Evolutionary conservation across 768 basidiomycete genomes (phyloP), one percentile per base, ranked within the genome.

Genomic region (Hygrocybe punicea): DNA sequence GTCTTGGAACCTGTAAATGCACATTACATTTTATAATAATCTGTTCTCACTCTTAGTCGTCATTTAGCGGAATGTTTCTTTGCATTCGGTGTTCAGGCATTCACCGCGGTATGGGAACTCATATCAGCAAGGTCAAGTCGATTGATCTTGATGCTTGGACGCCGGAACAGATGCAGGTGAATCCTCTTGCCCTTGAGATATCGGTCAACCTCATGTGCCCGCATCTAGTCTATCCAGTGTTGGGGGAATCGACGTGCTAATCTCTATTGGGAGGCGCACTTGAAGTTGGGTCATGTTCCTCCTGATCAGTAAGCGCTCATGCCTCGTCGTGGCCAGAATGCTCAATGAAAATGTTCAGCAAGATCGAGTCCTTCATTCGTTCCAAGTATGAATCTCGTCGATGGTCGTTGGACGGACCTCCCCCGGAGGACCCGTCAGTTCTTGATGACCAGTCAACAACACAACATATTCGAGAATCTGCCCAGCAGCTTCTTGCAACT

Each of bases 71-170:
- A 21, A 88, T 93, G 2, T 97, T 93, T 68, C 78, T 98, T 37
- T 99, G 96, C 69, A 97, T 99, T 61, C 85, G 96, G 57, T 99
- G 96, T 73, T 98, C 95, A 13, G 96, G 96, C 25, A 91, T 98
- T 56, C 96, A 99, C 73, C 87, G 96, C 42, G 89, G 92, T 39
- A 94, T 99, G 93, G 96, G 96, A 58, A 98, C 96, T 0, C 96
- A 99, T 72, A 97, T 98, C 71, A 91, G 90, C 74, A 91, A 89
- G 68, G 91, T 99, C 69, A 97, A 97, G 68, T 96, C 93, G 2
- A 91, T 99, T 54, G 96, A 99, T 74, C 85, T 99, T 53, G 96
- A 99, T 65, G 84, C 90, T 16, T 99, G 96, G 96, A 96, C 93
- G 7, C 92, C 93, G 2, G 94, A 98, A 60, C 96, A 99, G 75